phyloP scores from a whole-genome alignment of 768 basidiomycete genomes.

The Leccinum variicolor region DNA sequence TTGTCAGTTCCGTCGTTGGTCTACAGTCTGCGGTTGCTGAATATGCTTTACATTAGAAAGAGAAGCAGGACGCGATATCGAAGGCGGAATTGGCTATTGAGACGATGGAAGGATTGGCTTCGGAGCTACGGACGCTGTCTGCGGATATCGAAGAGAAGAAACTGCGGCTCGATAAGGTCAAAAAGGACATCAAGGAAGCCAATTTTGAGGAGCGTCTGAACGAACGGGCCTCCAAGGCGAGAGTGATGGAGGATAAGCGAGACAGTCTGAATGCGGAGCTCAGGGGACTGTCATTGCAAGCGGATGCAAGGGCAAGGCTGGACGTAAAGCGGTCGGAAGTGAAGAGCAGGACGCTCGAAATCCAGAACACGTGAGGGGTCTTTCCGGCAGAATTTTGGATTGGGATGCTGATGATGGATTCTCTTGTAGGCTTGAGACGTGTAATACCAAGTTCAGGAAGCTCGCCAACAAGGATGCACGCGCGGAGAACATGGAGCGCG shows the following conservation, averaged over 20 bases:
- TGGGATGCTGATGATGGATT: constrained; percentile 1
- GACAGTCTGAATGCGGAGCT: constrained; percentile 73
- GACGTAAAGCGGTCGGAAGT: constrained; percentile 70
- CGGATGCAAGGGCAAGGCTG: constrained; percentile 76
- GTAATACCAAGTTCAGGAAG: constrained; percentile 59
- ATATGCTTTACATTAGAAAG: constrained; percentile 33
- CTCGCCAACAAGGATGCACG: constrained; percentile 59
- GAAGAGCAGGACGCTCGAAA: constrained; percentile 59
- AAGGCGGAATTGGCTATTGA: constrained; percentile 57
- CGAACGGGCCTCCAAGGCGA: constrained; percentile 51
- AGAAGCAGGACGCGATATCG: constrained; percentile 49
- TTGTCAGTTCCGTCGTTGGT: constrained; percentile 39
- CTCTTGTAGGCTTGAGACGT: constrained; percentile 54
- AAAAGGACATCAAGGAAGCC: constrained; percentile 52
- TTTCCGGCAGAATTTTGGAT: background rate
- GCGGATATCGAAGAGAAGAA: constrained; percentile 72
- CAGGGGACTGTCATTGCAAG: constrained; percentile 67
- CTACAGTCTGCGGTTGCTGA: background rate
- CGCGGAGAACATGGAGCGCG: constrained; percentile 68
- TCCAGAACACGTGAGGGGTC: constrained; percentile 60
- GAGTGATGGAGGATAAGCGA: constrained; percentile 61
- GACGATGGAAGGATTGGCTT: constrained; percentile 48
- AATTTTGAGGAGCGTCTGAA: constrained; percentile 63
- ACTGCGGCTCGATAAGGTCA: constrained; percentile 54
- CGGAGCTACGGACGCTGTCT: constrained; percentile 50